Evolutionary conservation across 306 rosid genomes (phyloP), one percentile per base, ranked within the genome.

Genomic region (Urtica urens): DNA sequence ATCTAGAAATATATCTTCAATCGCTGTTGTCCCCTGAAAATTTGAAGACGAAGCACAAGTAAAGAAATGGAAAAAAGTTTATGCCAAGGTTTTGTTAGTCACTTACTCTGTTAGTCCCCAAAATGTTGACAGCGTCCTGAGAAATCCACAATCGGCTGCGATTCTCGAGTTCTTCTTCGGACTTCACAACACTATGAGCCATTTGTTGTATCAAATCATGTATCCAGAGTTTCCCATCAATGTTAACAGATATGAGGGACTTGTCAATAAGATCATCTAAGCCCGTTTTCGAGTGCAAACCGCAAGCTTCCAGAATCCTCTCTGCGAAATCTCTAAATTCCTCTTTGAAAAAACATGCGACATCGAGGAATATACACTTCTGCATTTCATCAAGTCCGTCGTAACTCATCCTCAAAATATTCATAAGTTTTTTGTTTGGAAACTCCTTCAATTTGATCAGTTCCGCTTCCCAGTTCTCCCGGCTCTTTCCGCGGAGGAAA

Each of bases 341-440:
- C 26, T 76, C 79, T 13, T 72, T 62, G 37, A 77, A 77, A 58
- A 72, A 77, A 45, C 79, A 69, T 9, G 25, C 55, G 12, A 50
- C 31, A 13, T 55, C 63, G 10, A 66, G 46, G 41, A 71, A 71
- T 15, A 71, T 60, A 20, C 30, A 46, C 54, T 59, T 63, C 27
- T 41, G 59, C 34, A 7, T 3, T 3, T 31, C 24, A 24, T 51
- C 59, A 23, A 61, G 31, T 6, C 60, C 67, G 33, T 61, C 67
- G 44, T 20, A 52, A 52, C 60, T 52, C 46, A 41, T 45, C 25
- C 48, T 61, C 12, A 61, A 46, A 5, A 37, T 19, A 16, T 43
- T 51, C 13, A 26, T 35, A 52, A 52, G 33, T 16, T 51, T 11
- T 0, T n/a, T 19, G 9, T 52, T 33, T 10, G 52, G 52, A 23